Evolutionary conservation across 129 eudicot species (phyloP), one percentile per base, ranked within the genome.

Genomic region (Flaveria linearis): DNA sequence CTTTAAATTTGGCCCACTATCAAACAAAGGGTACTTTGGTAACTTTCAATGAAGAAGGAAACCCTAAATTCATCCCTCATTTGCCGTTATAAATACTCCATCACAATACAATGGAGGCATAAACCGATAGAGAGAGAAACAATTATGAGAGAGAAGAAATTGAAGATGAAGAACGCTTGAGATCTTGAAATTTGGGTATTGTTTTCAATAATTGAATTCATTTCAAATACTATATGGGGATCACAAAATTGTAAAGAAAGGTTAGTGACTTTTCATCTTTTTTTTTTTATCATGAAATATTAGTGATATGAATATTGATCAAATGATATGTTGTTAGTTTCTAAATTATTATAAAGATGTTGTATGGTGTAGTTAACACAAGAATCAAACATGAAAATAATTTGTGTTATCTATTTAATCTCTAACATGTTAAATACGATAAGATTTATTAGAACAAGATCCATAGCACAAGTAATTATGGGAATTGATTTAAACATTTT

Each of bases 101-200:
- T 23, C 39, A 18, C 67, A 61, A 11, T 41, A 3, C 1, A 22
- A 7, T 23, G 15, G 4, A 25, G 28, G 5, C 16, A 61, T 28
- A 28, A 1, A 26, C 13, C 3, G 12, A 60, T 60, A 4, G 36
- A 26, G 30, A 58, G 65, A 57, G 14, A 57, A 57, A 55, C 30
- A 2, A 8, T 22, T 28, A 57, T 57, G 33, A 57, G 67, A 61
- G 67, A 61, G 68, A 61, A 61, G 18, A 13, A 26, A 25, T 13
- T 26, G 10, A 61, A 12, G 36, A 58, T 11, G 64, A 20, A 3
- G 64, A 22, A 60, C n/a, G 66, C 41, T 23, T 60, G n/a, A 60
- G 42, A 61, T 61, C 67, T 61, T 12, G 11, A 61, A 61, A 61
- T 25, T 13, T 61, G 68, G 68, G 68, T 57, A 4, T 23, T 58